Conservation (phyloP, 345 rosid genomes). For the Syzygium grande region DNA sequence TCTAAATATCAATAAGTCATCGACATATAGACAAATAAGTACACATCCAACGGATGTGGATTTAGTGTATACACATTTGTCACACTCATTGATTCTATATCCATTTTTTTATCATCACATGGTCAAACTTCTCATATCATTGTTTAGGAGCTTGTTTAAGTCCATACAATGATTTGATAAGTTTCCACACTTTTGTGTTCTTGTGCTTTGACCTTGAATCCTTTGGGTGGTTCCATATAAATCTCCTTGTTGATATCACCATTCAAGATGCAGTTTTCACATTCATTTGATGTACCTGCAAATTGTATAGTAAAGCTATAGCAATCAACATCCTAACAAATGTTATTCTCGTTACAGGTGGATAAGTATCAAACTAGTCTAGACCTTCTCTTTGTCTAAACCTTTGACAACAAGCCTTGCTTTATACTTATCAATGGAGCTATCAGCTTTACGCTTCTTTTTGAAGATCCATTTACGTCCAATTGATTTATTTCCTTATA, state of each 20-base stretch:
- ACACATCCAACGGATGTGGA: not conserved
- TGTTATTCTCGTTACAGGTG: not conserved
- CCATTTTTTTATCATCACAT: not conserved
- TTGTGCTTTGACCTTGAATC: not conserved
- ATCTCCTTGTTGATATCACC: not conserved
- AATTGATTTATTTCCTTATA: not conserved
- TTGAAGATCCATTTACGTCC: not conserved
- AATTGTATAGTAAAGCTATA: not conserved
- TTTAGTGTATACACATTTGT: not conserved
- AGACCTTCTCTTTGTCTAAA: not conserved
- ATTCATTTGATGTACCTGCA: not conserved
- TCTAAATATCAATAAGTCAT: not conserved
- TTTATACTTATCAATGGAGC: not conserved
- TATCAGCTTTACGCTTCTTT: not conserved
- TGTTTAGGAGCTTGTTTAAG: not conserved
- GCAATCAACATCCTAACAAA: not conserved
- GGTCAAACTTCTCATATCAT: not conserved
- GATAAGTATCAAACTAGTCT: not conserved
- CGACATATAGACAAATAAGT: not conserved
- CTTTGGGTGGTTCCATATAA: not conserved
- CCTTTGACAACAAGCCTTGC: accelerated
- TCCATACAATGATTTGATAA: not conserved
- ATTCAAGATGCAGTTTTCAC: not conserved
- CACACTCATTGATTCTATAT: not conserved
- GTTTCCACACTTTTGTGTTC: not conserved